Base-by-base conservation (phyloP, 495 filamentous ascomycete genomes). In the Xylaria castorea region DNA sequence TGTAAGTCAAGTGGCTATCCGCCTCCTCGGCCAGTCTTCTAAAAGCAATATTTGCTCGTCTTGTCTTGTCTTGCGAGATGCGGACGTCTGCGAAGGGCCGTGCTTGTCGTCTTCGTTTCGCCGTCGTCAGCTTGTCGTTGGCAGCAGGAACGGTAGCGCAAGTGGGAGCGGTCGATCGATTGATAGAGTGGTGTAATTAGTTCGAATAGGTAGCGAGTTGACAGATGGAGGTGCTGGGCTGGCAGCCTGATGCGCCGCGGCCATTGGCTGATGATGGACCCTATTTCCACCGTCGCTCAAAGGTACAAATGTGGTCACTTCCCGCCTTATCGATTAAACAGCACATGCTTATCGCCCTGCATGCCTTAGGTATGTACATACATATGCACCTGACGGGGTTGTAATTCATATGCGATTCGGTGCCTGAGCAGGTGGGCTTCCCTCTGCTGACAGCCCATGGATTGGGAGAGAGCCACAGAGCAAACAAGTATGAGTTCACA, bases 271-370 rank as follows among this genome's bases (percentile, higher is more conserved):
- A 9, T 14, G 0, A 22, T 46, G 61, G 68, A n/a, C 22, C 60
- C 69, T 65, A 60, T 71, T 71, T 53, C 68, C 67, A 69, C 53
- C 55, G n/a, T 38, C 40, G 1, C 42, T 8, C 16, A 53, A 42
- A 61, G 22, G 55, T 57, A 65, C 44, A 53, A 42, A 64, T 65
- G 48, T 71, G 69, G 68, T 71, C 68, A 71, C 58, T 71, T 71
- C 53, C 25, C 11, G n/a, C 32, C 46, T 71, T 71, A 61, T 62
- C 68, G 57, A 51, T 70, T 46, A 46, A 22, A 12, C 27, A 42
- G 5, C 0, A 5, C 46, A 18, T 50, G 46, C 53, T 60, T 69
- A 69, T 69, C 66, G 66, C 3, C 0, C 58, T 25, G 14, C 46
- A 14, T 12, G 38, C 38, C 38, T 2, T 12, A 42, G 38, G n/a